These are phyloP conservation scores for Hydnomerulius pinastri DNA, from an alignment of 768 basidiomycete species.

Conservation along the genomic window DNA sequence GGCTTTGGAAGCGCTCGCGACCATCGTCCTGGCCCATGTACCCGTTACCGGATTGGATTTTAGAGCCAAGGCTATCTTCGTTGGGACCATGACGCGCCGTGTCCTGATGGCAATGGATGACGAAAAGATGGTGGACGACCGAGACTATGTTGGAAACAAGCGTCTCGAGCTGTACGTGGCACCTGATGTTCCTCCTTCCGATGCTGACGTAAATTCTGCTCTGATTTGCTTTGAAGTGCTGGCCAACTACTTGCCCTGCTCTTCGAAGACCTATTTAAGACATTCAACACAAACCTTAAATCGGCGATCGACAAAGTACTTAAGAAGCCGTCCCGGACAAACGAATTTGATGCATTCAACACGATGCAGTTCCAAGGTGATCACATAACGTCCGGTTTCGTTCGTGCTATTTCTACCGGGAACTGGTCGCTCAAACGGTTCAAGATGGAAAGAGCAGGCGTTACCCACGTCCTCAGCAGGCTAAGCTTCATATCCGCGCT, in stretches of 20 bases:
- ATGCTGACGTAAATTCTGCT: conserved; percentile 9
- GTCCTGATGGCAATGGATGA: conserved; percentile 97
- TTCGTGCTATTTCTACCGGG: conserved; percentile 96
- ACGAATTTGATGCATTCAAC: conserved; percentile 92
- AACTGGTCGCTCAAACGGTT: conserved; percentile 99
- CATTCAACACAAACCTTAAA: conserved; percentile 95
- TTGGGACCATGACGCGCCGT: conserved; percentile 95
- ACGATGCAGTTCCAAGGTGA: conserved; percentile 97
- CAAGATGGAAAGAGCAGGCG: conserved; percentile 98
- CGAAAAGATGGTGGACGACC: conserved; percentile 95
- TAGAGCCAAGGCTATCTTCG: conserved; percentile 91
- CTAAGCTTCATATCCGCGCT: conserved; percentile 96
- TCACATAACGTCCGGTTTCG: conserved; percentile 92
- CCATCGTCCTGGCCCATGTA: conserved; percentile 95
- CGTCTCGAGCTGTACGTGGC: conserved; percentile 87
- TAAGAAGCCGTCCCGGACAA: conserved; percentile 92
- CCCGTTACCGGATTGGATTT: conserved; percentile 90
- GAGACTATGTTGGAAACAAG: conserved; percentile 99
- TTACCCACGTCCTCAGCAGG: conserved; percentile 95
- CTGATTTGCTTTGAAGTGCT: conserved; percentile 60
- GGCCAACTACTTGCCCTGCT: conserved; percentile 94
- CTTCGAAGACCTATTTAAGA: conserved; percentile 99
- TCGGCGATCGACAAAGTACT: conserved; percentile 95
- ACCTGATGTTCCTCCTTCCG: conserved; percentile 5
- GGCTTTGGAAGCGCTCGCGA: conserved; percentile 94